These are phyloP conservation scores for Plantago lanceolata DNA, from an alignment of 305 asterid genomes.

Conservation along the genomic window DNA sequence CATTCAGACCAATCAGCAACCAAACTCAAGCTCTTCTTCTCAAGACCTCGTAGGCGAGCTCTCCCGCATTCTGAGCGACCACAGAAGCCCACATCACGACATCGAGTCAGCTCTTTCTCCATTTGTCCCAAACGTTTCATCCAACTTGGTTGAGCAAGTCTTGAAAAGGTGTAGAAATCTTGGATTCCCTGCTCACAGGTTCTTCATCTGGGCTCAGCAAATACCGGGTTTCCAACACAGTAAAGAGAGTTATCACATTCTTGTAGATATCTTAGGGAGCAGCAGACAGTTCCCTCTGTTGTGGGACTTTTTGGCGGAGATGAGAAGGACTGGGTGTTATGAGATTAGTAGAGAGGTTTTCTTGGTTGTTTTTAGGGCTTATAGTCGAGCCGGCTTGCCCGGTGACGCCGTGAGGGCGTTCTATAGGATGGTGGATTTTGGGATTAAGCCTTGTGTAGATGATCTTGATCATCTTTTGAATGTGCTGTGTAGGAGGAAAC, in stretches of 20 bases:
- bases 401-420: conserved; percentile 84
- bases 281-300: conserved; percentile 76
- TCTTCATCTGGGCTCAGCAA: conserved; percentile 75
- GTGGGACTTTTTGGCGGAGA: conserved; percentile 75
- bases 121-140: conserved; percentile 41
- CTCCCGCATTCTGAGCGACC: conserved; percentile 77
- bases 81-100: conserved; percentile 77
- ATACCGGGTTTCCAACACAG: conserved; percentile 63
- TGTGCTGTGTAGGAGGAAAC: conserved; percentile 64
- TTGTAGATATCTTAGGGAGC: conserved; percentile 66
- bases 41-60: conserved; percentile 62
- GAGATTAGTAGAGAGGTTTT: conserved; percentile 51
- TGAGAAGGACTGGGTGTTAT: conserved; percentile 37
- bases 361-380: conserved; percentile 64
- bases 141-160: conserved; percentile 62
- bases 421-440: conserved; percentile 75
- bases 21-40: conserved; percentile 28
- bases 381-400: conserved; percentile 73
- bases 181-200: conserved; percentile 86
- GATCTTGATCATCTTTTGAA: conserved; percentile 72
- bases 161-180: conserved; percentile 75
- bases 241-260: conserved; percentile 55
- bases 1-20: conserved; percentile 3
- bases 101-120: conserved; percentile 76
- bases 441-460: conserved; percentile 49